Evolutionary conservation across 495 filamentous ascomycete species (phyloP), one percentile per base, ranked within the genome.

Genomic region (Penicillium bialowiezense): DNA sequence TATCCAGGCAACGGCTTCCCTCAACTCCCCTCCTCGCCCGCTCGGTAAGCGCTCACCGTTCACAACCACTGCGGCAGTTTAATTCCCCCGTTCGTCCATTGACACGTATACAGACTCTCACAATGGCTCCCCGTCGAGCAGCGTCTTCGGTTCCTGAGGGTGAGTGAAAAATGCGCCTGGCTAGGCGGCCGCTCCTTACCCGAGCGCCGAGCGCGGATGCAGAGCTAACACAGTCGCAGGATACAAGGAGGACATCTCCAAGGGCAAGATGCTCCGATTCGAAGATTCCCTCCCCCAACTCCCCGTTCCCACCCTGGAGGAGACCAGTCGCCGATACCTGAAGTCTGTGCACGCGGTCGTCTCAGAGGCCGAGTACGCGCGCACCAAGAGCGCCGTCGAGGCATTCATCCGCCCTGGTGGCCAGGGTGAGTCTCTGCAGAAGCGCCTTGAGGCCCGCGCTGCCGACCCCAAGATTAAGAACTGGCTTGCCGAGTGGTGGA

Each of bases 401-500:
- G 88, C 85, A 9, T 96, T 97, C 68, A 73, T 92, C 50, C 80
- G 82, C 43, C 87, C 90, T 21, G 88, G 88, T 28, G 90, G 91
- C 18, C 73, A 85, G 46, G 95, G 92, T 42, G 83, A 89, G 68
- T 77, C 83, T 56, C 81, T 99, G 28, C 95, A 99, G 74, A 86
- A 96, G 67, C 84, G 92, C 58, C 74, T 99, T 56, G 56, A 89
- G 40, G 90, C 88, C 34, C 84, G 87, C 45, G 82, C 89, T 29
- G 88, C 90, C 46, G 81, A 96, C 59, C 88, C 95, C 38, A 84
- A 89, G 51, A 69, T 78, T 69, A 89, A 88, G 71, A 99, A 97
- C 75, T 99, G 95, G 95, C 66, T 99, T 14, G 80, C 83, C 51
- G 91, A 97, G 58, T 99, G 95, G 95, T 99, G 95, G 95, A 96